phyloP scores from a whole-genome alignment of 2,329 filamentous ascomycete species.

The Mycosphaerella sp. region DNA sequence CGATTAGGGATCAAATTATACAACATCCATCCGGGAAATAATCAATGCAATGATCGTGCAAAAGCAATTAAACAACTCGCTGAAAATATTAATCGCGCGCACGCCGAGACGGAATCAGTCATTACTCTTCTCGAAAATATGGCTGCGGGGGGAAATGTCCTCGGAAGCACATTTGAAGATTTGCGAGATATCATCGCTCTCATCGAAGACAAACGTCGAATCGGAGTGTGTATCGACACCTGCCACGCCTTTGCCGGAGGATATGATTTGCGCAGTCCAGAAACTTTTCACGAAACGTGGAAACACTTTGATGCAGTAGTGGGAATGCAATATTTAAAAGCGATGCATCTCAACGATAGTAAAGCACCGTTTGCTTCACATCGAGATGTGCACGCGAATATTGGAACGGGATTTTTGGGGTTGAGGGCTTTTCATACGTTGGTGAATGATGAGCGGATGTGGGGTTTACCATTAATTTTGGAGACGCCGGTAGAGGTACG shows the following conservation, averaged over 20 bases:
- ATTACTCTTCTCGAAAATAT: slow-evolving; percentile 90
- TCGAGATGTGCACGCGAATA: slow-evolving; percentile 90
- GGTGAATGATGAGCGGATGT: slow-evolving; percentile 73
- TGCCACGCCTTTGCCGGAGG: slow-evolving; percentile 94
- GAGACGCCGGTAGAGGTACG: slow-evolving; percentile 87
- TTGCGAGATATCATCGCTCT: slow-evolving; percentile 74
- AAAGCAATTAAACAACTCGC: slow-evolving; percentile 75
- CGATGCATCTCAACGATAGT: slow-evolving; percentile 90
- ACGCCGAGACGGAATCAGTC: slow-evolving; percentile 64
- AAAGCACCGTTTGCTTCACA: slow-evolving; percentile 79
- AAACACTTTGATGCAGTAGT: slow-evolving; percentile 69
- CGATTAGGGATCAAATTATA: slow-evolving; percentile 82
- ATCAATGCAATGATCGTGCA: slow-evolving; percentile 52
- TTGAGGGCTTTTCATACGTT: slow-evolving; percentile 84
- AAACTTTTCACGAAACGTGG: slow-evolving; percentile 67
- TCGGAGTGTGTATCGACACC: slow-evolving; percentile 94
- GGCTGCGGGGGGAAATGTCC: slow-evolving; percentile 81
- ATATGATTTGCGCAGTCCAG: slow-evolving; percentile 75
- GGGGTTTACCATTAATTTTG: slow-evolving; percentile 79
- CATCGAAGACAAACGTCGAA: slow-evolving; percentile 71
- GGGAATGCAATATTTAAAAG: slow-evolving; percentile 71
- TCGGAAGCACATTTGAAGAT: slow-evolving; percentile 81
- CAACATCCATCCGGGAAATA: slow-evolving; percentile 94
- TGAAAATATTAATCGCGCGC: slow-evolving; percentile 71
- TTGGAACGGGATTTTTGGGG: slow-evolving; percentile 89